phyloP scores from a whole-genome alignment of 352 stramenopile species.

The Phytophthora nicotianae region DNA sequence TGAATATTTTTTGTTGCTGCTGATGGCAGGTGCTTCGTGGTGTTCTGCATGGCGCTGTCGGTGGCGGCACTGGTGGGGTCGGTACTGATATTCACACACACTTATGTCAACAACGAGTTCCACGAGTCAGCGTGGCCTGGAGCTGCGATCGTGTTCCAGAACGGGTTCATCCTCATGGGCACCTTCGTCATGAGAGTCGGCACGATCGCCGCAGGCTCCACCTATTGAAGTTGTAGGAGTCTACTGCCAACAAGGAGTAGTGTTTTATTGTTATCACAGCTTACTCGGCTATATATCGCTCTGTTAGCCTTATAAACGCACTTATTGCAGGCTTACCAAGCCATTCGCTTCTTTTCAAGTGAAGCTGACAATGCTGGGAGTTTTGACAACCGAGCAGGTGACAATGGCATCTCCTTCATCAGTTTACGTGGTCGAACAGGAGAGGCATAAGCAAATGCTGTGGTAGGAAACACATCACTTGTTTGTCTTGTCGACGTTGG shows the following conservation, averaged over 20 bases:
- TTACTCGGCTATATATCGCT: too few relatives aligned
- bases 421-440: constrained; percentile 18
- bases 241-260: not conserved
- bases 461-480: constrained; percentile 8
- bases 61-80: constrained; percentile 46
- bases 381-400: constrained; percentile 16
- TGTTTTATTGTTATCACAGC: too few relatives aligned
- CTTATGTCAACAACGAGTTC: constrained; percentile 60
- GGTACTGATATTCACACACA: constrained; percentile 66
- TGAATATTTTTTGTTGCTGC: constrained; percentile 5
- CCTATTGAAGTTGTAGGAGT: constrained; percentile 12
- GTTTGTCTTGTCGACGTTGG: constrained; percentile 14
- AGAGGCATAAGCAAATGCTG: constrained; percentile 13
- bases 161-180: constrained; percentile 60
- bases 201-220: constrained; percentile 42
- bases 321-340: constrained; percentile 16
- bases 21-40: constrained; percentile 47
- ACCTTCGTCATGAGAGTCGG: constrained; percentile 64
- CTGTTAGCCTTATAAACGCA: too few relatives aligned
- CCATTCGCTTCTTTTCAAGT: constrained; percentile 9
- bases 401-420: constrained; percentile 1
- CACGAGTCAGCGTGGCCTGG: constrained; percentile 66
- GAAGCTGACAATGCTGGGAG: constrained; percentile 11
- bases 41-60: constrained; percentile 56
- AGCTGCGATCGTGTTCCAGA: constrained; percentile 65